A percentile compares a stretch with the other conserved stretches of the same genome.
phyloP scores from a whole-genome alignment of 768 basidiomycete genomes.

The Kwoniella mangroviensis region DNA sequence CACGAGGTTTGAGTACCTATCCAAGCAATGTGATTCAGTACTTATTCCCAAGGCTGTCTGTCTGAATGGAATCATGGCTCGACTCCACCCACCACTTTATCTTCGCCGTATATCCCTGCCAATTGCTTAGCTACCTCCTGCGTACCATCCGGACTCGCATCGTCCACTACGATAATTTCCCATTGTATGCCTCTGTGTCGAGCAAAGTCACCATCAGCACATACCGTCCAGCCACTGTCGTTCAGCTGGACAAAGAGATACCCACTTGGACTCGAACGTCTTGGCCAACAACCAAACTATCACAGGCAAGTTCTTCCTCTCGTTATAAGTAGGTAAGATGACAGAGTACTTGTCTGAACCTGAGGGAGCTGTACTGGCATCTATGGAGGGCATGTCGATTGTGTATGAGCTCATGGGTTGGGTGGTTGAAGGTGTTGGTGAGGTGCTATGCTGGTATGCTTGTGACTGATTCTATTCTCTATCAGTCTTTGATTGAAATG shows the following conservation, averaged over 20 bases:
- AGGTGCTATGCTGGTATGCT: not conserved
- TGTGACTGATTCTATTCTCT: not conserved
- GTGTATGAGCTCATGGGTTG: conserved; percentile 34
- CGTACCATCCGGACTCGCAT: conserved; percentile 89
- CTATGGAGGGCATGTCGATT: conserved; percentile 40
- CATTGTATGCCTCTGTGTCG: conserved; percentile 69
- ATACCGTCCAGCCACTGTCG: too few relatives aligned
- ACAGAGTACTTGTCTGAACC: conserved; percentile 74
- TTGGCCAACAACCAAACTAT: conserved; percentile 82
- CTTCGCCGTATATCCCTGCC: conserved; percentile 77
- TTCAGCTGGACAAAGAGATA: not conserved
- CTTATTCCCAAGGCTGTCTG: too few relatives aligned
- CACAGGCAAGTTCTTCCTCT: conserved; percentile 87
- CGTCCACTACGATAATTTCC: conserved; percentile 91
- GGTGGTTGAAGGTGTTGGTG: not conserved
- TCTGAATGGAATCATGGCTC: too few relatives aligned
- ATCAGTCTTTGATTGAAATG: not conserved
- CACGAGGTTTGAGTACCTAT: conserved; percentile 79
- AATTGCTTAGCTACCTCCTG: conserved; percentile 84
- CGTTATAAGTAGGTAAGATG: conserved; percentile 92
- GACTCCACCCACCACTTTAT: conserved; percentile 65
- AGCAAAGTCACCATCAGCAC: not conserved
- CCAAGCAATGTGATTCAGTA: not conserved
- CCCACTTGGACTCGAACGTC: conserved; percentile 77
- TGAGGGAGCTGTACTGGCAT: conserved; percentile 21